Base-by-base conservation (phyloP, 257 asterid species). In the Marsdenia floribunda region DNA sequence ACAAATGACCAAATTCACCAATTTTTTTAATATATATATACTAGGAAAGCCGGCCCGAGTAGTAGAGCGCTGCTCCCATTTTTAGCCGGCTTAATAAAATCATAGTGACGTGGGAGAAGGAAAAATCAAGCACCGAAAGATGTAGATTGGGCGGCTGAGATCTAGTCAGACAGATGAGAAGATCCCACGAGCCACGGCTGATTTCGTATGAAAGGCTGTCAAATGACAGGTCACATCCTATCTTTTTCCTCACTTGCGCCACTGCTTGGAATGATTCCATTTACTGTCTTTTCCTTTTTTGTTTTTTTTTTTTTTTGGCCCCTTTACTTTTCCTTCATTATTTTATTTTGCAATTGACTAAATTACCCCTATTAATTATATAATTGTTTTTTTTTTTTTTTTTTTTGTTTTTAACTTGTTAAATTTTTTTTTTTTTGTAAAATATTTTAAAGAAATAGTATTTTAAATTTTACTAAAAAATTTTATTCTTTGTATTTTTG, bases 151-250 rank as follows among this genome's bases (percentile, higher is more conserved):
- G 9, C 58, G 76, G 63, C 14, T 22, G 26, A 59, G 70, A 59
- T 73, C 12, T 14, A 44, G 16, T 74, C 63, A 12, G 38, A 61
- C 71, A 47, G 59, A 12, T 49, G 61, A 61, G 38, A 63, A 21
- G 54, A 60, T 73, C 49, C 18, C 49, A 60, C 59, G 76, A 44
- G 16, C 29, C 68, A 73, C 26, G 38, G 15, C 70, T 7, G 37
- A 63, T 24, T 15, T 49, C 37, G 50, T 60, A 42, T 29, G 8
- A 5, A 64, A 21, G 63, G 77, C 35, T 74, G 77, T 47, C 64
- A 47, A 74, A 42, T 74, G 47, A 68, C 71, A 74, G 52, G 72
- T 63, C 77, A 63, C 33, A 61, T 47, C 24, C 61, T 11, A 26
- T 73, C 57, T 37, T 71, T 71, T 54, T 57, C 26, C 24, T 42